phyloP scores from a whole-genome alignment of 257 asterid species.

The Craterostigma plantagineum region DNA sequence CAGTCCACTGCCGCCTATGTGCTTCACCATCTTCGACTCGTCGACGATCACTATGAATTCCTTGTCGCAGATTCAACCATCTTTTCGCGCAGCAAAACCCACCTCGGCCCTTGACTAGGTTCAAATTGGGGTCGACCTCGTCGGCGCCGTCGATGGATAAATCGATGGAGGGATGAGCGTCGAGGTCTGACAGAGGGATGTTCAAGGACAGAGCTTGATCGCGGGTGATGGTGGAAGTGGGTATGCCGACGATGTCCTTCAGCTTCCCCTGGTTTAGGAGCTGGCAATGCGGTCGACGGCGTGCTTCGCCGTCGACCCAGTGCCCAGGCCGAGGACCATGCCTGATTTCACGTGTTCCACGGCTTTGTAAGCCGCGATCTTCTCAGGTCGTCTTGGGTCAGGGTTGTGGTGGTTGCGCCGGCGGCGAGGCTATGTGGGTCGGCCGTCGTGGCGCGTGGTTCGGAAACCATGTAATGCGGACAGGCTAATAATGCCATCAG shows the following conservation, averaged over 20 bases:
- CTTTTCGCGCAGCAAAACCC: constrained; percentile 40
- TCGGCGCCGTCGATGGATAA: constrained; percentile 59
- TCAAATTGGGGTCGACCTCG: constrained; percentile 42
- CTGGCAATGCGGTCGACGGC: constrained; percentile 48
- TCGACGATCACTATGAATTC: constrained; percentile 43
- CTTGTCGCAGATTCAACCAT: constrained; percentile 41
- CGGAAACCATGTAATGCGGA: constrained; percentile 31
- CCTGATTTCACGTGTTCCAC: constrained; percentile 52
- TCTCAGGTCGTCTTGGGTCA: constrained; percentile 47
- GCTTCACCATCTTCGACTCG: constrained; percentile 33
- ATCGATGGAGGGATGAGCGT: constrained; percentile 37
- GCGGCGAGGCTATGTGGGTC: constrained; percentile 16
- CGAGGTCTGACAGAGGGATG: constrained; percentile 54
- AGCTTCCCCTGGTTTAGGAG: constrained; percentile 30
- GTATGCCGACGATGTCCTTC: constrained; percentile 35
- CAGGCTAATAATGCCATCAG: neutral
- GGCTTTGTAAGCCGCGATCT: constrained; percentile 48
- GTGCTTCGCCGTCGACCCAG: constrained; percentile 54
- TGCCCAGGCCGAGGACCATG: constrained; percentile 49
- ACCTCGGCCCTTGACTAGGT: constrained; percentile 60
- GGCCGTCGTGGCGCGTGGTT: constrained; percentile 17
- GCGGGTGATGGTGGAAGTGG: constrained; percentile 32
- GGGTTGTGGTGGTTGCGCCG: constrained; percentile 10
- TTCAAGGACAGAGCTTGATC: constrained; percentile 41
- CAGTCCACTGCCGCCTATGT: constrained; percentile 44